Percentiles rank a stretch among this genome's conserved stretches.
phyloP scores from a whole-genome alignment of 2,329 filamentous ascomycete genomes.

The Ilyonectria sp. region DNA sequence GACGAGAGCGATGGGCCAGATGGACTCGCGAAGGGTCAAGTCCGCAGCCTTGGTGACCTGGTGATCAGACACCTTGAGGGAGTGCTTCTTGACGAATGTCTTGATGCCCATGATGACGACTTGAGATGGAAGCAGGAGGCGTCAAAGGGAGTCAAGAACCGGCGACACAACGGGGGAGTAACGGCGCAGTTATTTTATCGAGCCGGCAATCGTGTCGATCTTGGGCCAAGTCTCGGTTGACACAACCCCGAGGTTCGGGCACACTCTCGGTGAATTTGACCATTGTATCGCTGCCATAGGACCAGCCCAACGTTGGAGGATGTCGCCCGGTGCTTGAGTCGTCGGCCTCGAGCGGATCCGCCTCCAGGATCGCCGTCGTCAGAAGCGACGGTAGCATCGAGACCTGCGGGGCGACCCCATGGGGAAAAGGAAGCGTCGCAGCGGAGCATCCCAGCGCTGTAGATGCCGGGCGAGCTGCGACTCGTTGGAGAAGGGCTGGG shows the following conservation, averaged over 20 bases:
- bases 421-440: constrained; percentile 33
- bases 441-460: constrained; percentile 17
- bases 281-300: not conserved
- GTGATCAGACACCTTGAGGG: constrained; percentile 61
- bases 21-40: constrained; percentile 76
- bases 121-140: not conserved
- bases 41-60: constrained; percentile 63
- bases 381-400: constrained; percentile 26
- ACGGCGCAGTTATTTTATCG: constrained; percentile 19
- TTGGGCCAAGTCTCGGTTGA: constrained; percentile 19
- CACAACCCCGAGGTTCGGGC: constrained; percentile 36
- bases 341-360: constrained; percentile 21
- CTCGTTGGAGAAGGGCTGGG: constrained; percentile 45
- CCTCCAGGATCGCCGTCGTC: constrained; percentile 5
- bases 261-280: constrained; percentile 34
- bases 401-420: constrained; percentile 31
- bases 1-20: constrained; percentile 74
- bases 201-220: not conserved
- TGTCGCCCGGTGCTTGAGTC: not conserved
- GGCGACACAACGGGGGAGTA: not conserved
- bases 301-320: not conserved
- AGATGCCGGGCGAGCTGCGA: not conserved
- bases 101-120: constrained; percentile 58
- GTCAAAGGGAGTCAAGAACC: not conserved
- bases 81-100: constrained; percentile 61